These are phyloP conservation scores for Pyrenopolyporus hunteri DNA, from an alignment of 495 filamentous ascomycete genomes.

Conservation along the genomic window DNA sequence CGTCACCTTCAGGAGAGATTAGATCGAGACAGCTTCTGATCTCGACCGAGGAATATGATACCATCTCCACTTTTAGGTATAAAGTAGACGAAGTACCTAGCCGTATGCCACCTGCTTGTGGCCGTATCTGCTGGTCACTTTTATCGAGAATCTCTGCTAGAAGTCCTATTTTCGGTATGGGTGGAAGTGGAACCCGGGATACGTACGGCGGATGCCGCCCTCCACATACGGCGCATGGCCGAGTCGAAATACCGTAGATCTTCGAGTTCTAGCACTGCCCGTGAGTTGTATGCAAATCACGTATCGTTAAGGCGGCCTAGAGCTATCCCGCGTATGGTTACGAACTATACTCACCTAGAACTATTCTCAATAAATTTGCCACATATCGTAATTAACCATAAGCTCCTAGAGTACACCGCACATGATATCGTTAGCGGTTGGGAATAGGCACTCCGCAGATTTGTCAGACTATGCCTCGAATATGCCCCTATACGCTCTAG, in stretches of 20 bases:
- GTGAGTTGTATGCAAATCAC: background rate
- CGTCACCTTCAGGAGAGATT: constrained; percentile 33
- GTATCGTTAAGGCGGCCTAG: background rate
- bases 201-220: no score
- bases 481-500: background rate
- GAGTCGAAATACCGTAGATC: no score
- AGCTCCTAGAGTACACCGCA: background rate
- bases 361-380: background rate
- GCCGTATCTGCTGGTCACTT: no score
- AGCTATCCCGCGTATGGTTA: no score
- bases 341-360: background rate
- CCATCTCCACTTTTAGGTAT: constrained; percentile 34
- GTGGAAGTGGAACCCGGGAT: no score
- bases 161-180: no score
- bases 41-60: constrained; percentile 29
- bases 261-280: no score
- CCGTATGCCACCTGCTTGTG: constrained; percentile 12
- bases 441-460: constrained; percentile 4
- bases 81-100: constrained; percentile 27
- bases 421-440: background rate
- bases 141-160: no score
- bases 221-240: no score
- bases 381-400: background rate
- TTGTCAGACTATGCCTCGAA: constrained; percentile 1
- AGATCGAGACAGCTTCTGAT: constrained; percentile 35